Evolutionary conservation across 495 filamentous ascomycete species (phyloP).

Genomic region (Aspergillus haitiensis): DNA sequence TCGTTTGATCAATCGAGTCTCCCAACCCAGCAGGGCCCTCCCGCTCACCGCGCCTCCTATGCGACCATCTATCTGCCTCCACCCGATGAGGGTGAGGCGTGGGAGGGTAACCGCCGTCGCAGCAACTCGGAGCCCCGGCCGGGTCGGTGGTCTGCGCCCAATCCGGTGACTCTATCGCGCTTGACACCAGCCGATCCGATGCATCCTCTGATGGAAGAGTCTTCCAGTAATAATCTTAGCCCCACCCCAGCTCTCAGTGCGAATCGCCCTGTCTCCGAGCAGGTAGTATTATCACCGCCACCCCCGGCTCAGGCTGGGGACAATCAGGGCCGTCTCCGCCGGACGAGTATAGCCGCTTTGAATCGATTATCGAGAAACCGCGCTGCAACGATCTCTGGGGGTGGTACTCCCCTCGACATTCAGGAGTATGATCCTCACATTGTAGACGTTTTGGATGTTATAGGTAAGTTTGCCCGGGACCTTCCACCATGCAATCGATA

Average conservation of each 20-base stretch:
- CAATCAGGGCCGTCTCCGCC: conserved; percentile 31
- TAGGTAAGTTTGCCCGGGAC: conserved; percentile 48
- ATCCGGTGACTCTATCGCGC: conserved; percentile 34
- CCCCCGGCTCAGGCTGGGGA: conserved; percentile 22
- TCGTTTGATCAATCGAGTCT: conserved; percentile 24
- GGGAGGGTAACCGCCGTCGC: conserved; percentile 41
- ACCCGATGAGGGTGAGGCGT: conserved; percentile 34
- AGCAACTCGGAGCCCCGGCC: conserved; percentile 49
- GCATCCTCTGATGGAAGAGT: conserved; percentile 44
- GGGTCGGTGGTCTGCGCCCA: conserved; percentile 40
- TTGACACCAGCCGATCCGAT: conserved; percentile 34
- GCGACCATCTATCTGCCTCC: conserved; percentile 6
- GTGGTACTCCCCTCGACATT: conserved; percentile 21
- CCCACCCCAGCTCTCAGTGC: too few relatives aligned
- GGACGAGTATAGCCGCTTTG: conserved; percentile 37
- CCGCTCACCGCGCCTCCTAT: conserved; percentile 12
- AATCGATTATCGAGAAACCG: conserved; percentile 41
- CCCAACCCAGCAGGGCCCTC: conserved; percentile 13
- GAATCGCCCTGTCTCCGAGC: neutral
- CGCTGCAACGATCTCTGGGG: conserved; percentile 35
- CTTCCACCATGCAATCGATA: neutral
- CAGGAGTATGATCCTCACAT: conserved; percentile 57
- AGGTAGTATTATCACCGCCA: conserved; percentile 16
- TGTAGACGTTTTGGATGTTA: conserved; percentile 69
- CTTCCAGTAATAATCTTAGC: conserved; percentile 7